Percentiles rank a stretch among this genome's conserved stretches.
Evolutionary conservation across 2,329 filamentous ascomycete genomes (phyloP).

Genomic region (Microdochium trichocladiopsis): DNA sequence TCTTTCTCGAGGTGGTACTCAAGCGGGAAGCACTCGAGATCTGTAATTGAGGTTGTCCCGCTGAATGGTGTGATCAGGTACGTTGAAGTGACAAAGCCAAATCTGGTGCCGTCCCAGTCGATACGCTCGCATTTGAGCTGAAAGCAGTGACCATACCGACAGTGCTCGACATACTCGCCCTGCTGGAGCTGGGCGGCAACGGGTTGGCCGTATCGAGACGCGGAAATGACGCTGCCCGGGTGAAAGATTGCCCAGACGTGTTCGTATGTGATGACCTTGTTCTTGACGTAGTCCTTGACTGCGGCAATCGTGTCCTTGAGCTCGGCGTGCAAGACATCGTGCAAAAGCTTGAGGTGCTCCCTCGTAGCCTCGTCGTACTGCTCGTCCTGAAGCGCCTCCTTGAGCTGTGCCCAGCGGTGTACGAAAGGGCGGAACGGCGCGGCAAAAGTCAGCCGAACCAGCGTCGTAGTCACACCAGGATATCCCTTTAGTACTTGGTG

Average conservation of each 20-base stretch:
- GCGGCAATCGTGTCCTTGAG: conserved; percentile 26
- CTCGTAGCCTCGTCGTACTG: conserved; percentile 24
- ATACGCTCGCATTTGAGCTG: conserved; percentile 31
- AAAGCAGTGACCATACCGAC: conserved; percentile 28
- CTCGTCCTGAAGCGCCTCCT: conserved; percentile 12
- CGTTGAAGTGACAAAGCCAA: conserved; percentile 29
- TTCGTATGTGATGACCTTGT: conserved; percentile 45
- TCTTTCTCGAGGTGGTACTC: conserved; percentile 32
- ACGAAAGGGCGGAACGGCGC: conserved; percentile 44
- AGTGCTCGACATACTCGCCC: conserved; percentile 26
- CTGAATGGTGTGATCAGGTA: conserved; percentile 31
- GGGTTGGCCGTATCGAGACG: conserved; percentile 26
- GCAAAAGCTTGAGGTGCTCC: conserved; percentile 25
- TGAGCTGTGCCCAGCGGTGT: conserved; percentile 40
- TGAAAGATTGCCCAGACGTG: conserved; percentile 48
- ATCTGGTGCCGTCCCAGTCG: conserved; percentile 39
- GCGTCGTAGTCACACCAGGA: conserved; percentile 38
- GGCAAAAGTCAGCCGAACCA: conserved; percentile 41
- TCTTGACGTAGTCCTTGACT: conserved; percentile 34
- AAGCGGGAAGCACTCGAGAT: conserved; percentile 35
- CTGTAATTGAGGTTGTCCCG: conserved; percentile 35
- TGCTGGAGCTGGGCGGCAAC: conserved; percentile 29
- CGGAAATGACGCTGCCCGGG: conserved; percentile 34
- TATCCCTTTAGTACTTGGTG: conserved; percentile 36
- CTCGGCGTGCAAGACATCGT: conserved; percentile 25